Conservation (phyloP, 441 rosid genomes). For the Omphalea diandra region DNA sequence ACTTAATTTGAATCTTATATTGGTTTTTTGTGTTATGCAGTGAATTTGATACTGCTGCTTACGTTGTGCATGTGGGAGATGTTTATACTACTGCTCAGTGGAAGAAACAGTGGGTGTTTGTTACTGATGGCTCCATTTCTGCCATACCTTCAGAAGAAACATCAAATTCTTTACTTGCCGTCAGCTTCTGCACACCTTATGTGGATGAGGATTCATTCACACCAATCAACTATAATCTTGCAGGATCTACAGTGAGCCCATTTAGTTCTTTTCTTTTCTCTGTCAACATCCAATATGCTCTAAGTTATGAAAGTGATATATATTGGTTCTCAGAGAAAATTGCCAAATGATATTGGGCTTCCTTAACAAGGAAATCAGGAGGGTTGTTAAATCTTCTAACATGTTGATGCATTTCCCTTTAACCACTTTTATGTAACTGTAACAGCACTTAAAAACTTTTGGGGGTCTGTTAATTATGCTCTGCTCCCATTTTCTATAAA, state of each 20-base stretch:
- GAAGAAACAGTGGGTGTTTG: constrained; percentile 93
- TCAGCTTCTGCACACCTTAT: constrained; percentile 66
- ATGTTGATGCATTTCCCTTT: background rate
- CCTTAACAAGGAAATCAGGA: background rate
- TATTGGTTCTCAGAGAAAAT: background rate
- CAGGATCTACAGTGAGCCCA: constrained; percentile 67
- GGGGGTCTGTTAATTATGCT: background rate
- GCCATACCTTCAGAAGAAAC: constrained; percentile 39
- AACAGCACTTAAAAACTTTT: background rate
- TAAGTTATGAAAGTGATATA: constrained; percentile 14
- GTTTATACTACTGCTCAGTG: constrained; percentile 46
- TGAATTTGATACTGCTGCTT: constrained; percentile 85
- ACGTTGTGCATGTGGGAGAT: constrained; percentile 78
- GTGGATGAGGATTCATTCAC: constrained; percentile 44
- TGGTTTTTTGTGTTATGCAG: constrained; percentile 35
- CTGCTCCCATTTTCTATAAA: background rate
- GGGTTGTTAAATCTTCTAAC: background rate
- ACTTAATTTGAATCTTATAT: background rate
- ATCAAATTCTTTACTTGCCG: constrained; percentile 71
- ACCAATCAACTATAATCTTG: constrained; percentile 67
- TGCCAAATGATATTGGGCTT: background rate
- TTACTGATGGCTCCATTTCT: constrained; percentile 67
- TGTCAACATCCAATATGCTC: constrained; percentile 1
- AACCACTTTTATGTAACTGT: background rate
- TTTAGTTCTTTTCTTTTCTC: constrained; percentile 18